These are phyloP conservation scores for Tetracladium marchalianum DNA, from an alignment of 495 filamentous ascomycete species.

Conservation along the genomic window DNA sequence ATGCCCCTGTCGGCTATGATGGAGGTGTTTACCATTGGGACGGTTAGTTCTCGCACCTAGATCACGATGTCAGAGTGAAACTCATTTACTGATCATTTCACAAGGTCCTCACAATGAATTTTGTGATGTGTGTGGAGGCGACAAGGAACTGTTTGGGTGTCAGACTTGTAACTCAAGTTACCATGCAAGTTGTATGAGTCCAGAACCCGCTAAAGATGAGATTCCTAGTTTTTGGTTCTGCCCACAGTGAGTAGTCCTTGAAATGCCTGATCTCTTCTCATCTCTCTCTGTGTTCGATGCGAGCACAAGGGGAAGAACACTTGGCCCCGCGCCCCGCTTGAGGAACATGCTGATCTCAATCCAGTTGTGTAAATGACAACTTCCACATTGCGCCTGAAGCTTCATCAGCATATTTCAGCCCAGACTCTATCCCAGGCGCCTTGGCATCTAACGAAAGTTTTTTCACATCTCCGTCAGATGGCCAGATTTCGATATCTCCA, in stretches of 20 bases:
- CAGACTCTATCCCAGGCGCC: too few species aligned
- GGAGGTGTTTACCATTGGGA: too few species aligned
- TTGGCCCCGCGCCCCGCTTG: too few species aligned
- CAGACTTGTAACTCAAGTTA: conserved; percentile 10
- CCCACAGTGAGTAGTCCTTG: background rate
- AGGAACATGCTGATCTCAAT: too few species aligned
- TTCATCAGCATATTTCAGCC: background rate
- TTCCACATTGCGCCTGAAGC: conserved; percentile 3
- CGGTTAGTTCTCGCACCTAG: too few species aligned
- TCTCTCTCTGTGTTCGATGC: too few species aligned
- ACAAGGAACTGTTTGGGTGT: conserved; percentile 4
- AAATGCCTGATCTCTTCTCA: too few species aligned
- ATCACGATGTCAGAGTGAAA: background rate
- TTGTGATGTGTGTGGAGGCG: conserved; percentile 11
- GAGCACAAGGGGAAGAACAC: too few species aligned
- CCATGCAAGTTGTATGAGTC: conserved; percentile 10
- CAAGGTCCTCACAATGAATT: conserved; percentile 10
- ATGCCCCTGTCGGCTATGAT: too few species aligned
- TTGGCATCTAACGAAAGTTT: too few species aligned
- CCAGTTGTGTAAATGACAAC: conserved; percentile 7
- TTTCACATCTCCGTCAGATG: too few species aligned
- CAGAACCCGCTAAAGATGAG: background rate
- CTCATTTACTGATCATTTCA: background rate
- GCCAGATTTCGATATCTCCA: too few species aligned
- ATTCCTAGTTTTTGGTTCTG: conserved; percentile 14